Base-by-base conservation (phyloP, 2,329 filamentous ascomycete genomes). In the Lachnellula cervina region DNA sequence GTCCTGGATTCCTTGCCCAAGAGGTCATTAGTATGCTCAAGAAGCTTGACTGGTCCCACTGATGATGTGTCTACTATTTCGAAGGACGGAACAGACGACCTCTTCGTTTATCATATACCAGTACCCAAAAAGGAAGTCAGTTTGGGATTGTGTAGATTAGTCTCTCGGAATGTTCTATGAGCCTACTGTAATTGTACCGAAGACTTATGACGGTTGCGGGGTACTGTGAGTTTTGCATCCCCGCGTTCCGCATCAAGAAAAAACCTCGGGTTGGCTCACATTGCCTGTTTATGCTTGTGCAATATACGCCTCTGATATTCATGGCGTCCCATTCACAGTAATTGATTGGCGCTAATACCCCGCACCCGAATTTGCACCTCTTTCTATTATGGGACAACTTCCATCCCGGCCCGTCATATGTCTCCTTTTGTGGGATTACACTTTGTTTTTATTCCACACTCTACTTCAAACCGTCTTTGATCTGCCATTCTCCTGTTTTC, bases 21-120 rank as follows among this genome's bases (percentile, higher is more conserved):
- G 23, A 69, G 28, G 25, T 62, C 47, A 60, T 65, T 68, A 11
- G 76, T 58, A 37, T 64, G 55, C 1, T 76, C 70, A 52, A 79
- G 62, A 53, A 71, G 62, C 40, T 66, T n/a, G 52, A 7, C 55
- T 62, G 62, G 56, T n/a, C n/a, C n/a, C n/a, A n/a, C n/a, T n/a
- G n/a, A n/a, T 59, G 21, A 55, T 46, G 44, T 17, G 11, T 16
- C 6, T 28, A 8, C 13, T 25, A 13, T 6, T 46, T 16, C n/a
- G 5, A 32, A 16, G n/a, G 44, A 7, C 4, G 5, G 6, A 4
- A 14, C 5, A 7, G 28, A 32, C 8, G 9, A 11, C 11, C 11
- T 4, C 28, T 9, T 9, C 14, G 7, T 38, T 14, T 5, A 40
- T 40, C 16, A 11, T 32, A 8, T 11, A 32, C 28, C 28, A 32